phyloP scores from a whole-genome alignment of 2,329 filamentous ascomycete genomes.

The Clathrospora elynae region DNA sequence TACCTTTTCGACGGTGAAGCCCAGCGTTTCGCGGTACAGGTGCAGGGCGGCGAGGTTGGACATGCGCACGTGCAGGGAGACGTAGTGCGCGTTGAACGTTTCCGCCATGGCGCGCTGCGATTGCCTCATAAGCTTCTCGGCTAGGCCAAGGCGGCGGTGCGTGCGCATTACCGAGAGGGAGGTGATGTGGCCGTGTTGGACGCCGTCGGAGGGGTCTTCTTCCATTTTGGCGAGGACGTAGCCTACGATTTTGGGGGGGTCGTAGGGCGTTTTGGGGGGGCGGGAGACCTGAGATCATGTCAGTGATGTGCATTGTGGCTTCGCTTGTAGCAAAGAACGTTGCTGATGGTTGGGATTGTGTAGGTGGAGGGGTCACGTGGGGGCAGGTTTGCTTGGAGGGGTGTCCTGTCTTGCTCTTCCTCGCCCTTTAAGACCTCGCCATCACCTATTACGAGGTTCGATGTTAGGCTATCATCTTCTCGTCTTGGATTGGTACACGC shows the following conservation, averaged over 20 bases:
- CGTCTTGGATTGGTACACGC: too few species aligned
- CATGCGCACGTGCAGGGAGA: constrained; percentile 92
- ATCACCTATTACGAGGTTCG: too few species aligned
- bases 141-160: constrained; percentile 85
- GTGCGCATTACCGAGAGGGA: constrained; percentile 95
- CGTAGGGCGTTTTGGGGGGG: constrained; percentile 75
- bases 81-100: constrained; percentile 87
- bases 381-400: too few species aligned
- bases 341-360: not conserved
- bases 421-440: too few species aligned
- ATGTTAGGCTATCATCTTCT: too few species aligned
- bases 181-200: constrained; percentile 96
- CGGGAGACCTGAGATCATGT: constrained; percentile 63
- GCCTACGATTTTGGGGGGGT: constrained; percentile 96
- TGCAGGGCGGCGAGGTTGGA: constrained; percentile 90
- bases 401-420: not conserved
- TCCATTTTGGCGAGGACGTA: constrained; percentile 99
- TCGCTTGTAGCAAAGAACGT: too few species aligned
- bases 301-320: not conserved
- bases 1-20: constrained; percentile 52
- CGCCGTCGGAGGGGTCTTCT: constrained; percentile 88
- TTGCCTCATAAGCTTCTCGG: constrained; percentile 97
- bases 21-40: constrained; percentile 75
- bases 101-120: constrained; percentile 97
- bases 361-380: constrained; percentile 1